Percentiles rank a stretch among this genome's conserved stretches.
Evolutionary conservation across 2,329 filamentous ascomycete genomes (phyloP).

Genomic region (Thielaviopsis punctulata): DNA sequence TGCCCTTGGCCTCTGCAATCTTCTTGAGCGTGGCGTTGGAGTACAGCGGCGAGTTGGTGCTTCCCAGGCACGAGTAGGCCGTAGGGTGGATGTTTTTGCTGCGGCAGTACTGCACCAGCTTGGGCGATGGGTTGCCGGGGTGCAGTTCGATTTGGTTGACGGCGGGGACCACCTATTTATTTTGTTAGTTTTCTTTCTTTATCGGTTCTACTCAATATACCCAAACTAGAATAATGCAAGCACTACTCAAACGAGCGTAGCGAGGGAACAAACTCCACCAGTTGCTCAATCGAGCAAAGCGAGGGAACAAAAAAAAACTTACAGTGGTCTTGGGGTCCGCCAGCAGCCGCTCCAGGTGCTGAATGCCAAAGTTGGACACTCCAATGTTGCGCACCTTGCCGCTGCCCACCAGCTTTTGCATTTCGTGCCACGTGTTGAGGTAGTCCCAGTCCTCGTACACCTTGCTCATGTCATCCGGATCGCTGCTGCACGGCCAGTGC

Average conservation of each 20-base stretch:
- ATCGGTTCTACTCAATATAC: not conserved
- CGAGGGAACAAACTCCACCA: no score
- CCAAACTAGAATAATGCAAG: no score
- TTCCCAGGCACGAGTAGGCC: constrained; percentile 58
- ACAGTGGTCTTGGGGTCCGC: constrained; percentile 39
- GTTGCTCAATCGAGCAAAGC: no score
- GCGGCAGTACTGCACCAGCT: constrained; percentile 56
- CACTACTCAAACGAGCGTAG: no score
- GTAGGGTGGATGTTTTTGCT: constrained; percentile 60
- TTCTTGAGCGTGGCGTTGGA: constrained; percentile 45
- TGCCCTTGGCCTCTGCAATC: constrained; percentile 48
- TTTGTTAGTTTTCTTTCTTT: constrained; percentile 24
- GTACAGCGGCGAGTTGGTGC: constrained; percentile 51
- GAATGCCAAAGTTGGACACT: constrained; percentile 73
- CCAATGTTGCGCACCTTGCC: constrained; percentile 68
- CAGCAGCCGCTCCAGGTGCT: constrained; percentile 62
- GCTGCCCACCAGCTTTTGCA: constrained; percentile 50
- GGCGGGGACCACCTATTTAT: constrained; percentile 34
- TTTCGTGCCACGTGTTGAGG: constrained; percentile 58
- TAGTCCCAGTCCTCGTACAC: constrained; percentile 66
- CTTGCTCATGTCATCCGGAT: constrained; percentile 45
- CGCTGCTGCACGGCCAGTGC: constrained; percentile 52
- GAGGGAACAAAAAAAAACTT: not conserved
- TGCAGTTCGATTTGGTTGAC: constrained; percentile 76
- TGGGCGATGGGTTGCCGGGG: constrained; percentile 65